These are phyloP conservation scores for Quercus glauca DNA, from an alignment of 306 rosid genomes.

Conservation along the genomic window DNA sequence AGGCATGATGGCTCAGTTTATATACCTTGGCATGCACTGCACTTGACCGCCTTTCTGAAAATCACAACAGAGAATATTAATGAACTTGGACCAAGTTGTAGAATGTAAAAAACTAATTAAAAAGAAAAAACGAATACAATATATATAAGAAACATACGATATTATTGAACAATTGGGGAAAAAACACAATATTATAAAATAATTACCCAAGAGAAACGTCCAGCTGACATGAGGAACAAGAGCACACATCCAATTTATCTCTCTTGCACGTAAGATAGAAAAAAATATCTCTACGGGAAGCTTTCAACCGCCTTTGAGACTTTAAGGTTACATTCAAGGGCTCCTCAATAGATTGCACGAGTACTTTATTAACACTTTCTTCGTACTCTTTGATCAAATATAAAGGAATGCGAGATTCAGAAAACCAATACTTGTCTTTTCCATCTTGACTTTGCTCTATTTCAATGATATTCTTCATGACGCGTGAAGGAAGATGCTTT, in stretches of 20 bases:
- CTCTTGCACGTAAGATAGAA: conserved; percentile 81
- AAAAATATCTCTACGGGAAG: conserved; percentile 53
- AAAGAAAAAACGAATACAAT: neutral
- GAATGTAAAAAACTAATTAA: neutral
- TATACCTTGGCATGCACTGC: conserved; percentile 84
- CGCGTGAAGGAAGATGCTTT: conserved; percentile 92
- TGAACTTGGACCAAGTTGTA: conserved; percentile 3
- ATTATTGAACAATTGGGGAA: neutral
- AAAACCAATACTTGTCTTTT: conserved; percentile 77
- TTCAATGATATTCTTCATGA: conserved; percentile 78
- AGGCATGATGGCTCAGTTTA: neutral
- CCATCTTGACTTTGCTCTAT: conserved; percentile 58
- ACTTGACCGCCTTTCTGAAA: conserved; percentile 72
- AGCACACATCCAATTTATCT: conserved; percentile 60
- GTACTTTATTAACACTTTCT: conserved; percentile 37
- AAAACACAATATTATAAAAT: conserved; percentile 2
- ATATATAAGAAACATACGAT: neutral
- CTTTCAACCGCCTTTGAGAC: conserved; percentile 50
- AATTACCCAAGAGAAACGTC: conserved; percentile 58
- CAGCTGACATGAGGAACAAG: conserved; percentile 69
- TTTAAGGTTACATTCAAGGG: conserved; percentile 33
- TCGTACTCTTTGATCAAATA: conserved; percentile 85
- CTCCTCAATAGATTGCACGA: conserved; percentile 35
- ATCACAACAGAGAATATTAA: conserved; percentile 26
- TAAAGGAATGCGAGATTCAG: conserved; percentile 74